Conservation (phyloP, 129 eudicot genomes). For the Deinandra increscens region DNA sequence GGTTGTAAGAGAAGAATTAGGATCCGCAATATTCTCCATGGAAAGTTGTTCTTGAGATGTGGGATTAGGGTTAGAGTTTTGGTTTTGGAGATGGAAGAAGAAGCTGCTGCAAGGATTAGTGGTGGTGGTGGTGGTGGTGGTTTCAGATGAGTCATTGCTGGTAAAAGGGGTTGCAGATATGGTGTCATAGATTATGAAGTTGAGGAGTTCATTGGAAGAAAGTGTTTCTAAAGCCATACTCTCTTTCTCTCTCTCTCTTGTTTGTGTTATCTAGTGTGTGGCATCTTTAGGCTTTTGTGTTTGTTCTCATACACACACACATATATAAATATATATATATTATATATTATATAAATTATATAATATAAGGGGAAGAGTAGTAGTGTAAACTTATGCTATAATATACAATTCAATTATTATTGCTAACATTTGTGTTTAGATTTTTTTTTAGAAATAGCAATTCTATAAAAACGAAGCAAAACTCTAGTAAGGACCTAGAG, state of each 20-base stretch:
- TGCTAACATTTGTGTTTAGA: background rate
- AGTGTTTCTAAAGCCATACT: constrained; percentile 80
- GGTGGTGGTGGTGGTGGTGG: too few relatives aligned
- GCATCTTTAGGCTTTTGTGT: constrained; percentile 42
- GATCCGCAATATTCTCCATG: constrained; percentile 30
- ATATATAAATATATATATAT: too few relatives aligned
- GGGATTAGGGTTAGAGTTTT: constrained; percentile 33
- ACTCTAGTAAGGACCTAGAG: too few relatives aligned
- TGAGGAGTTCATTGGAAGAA: constrained; percentile 66
- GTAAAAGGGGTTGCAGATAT: constrained; percentile 56
- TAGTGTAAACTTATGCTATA: constrained; percentile 28
- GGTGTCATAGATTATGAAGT: constrained; percentile 79
- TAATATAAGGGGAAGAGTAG: constrained; percentile 17
- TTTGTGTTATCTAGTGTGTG: constrained; percentile 42
- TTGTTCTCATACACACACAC: constrained; percentile 29
- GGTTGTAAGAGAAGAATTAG: constrained; percentile 31
- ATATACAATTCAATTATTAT: background rate
- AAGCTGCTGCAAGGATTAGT: constrained; percentile 26
- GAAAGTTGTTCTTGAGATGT: constrained; percentile 20
- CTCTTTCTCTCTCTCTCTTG: constrained; percentile 28
- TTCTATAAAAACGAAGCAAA: too few relatives aligned
- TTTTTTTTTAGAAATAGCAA: too few relatives aligned
- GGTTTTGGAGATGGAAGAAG: constrained; percentile 29
- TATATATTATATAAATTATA: constrained; percentile 18
- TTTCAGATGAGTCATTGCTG: constrained; percentile 44